Conservation (phyloP, 495 filamentous ascomycete genomes). For the Penicillium bovifimosum region DNA sequence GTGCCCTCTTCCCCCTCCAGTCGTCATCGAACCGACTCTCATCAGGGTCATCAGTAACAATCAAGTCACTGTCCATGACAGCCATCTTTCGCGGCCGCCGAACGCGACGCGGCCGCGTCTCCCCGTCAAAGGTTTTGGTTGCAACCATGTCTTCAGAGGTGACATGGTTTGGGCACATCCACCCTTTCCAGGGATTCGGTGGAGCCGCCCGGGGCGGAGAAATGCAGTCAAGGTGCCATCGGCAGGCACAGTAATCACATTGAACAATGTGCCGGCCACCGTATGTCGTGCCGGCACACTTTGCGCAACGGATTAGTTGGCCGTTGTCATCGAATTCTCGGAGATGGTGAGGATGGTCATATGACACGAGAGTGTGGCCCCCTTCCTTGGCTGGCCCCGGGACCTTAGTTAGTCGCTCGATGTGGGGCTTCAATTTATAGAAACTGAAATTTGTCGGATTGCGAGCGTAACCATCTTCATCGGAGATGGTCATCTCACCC, state of each 20-base stretch:
- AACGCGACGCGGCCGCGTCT: constrained; percentile 40
- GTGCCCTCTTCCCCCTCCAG: constrained; percentile 13
- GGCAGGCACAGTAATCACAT: constrained; percentile 73
- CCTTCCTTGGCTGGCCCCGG: constrained; percentile 3
- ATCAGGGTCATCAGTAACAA: constrained; percentile 8
- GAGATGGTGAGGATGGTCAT: constrained; percentile 38
- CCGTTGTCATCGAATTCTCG: constrained; percentile 61
- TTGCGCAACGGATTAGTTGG: constrained; percentile 63
- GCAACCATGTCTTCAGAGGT: constrained; percentile 50
- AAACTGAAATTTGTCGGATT: constrained; percentile 10
- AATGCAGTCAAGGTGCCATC: constrained; percentile 89
- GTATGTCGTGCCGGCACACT: constrained; percentile 56
- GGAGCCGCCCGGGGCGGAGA: constrained; percentile 77
- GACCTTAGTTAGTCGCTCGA: constrained; percentile 28
- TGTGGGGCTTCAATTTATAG: constrained; percentile 24
- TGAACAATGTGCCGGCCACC: constrained; percentile 61
- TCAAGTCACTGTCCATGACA: constrained; percentile 10
- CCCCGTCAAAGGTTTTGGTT: constrained; percentile 45
- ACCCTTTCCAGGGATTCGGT: constrained; percentile 60
- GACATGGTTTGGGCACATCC: constrained; percentile 85
- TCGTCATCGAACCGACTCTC: constrained; percentile 19
- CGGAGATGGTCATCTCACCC: constrained; percentile 2
- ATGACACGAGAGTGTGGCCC: constrained; percentile 2
- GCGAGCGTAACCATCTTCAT: constrained; percentile 1
- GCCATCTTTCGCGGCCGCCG: constrained; percentile 46